Evolutionary conservation across 1,139 yeast genomes (phyloP), one percentile per base, ranked within the genome.

Genomic region (Pichia sp.): DNA sequence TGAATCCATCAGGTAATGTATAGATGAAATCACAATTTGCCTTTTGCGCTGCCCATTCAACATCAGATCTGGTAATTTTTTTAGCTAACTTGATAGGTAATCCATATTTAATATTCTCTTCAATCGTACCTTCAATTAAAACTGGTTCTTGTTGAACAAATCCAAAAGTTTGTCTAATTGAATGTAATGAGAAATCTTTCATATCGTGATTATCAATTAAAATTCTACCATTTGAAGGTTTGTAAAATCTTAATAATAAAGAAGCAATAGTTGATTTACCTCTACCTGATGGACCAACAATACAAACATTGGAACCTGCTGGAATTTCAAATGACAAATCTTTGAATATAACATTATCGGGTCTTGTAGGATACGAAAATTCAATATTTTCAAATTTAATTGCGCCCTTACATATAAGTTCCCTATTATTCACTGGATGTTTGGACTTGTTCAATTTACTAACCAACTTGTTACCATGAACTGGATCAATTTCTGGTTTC

Each of bases 261-360:
- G 92, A 86, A 1, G 95, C 80, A 36, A 92, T 82, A 0, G 97
- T 90, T 1, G 96, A 87, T 66, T 92, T 92, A 30, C 97, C 98
- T 54, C 94, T 81, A 18, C 98, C 97, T 4, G 96, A 85, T 5
- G 97, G 97, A 0, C 97, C 98, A 15, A 90, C 97, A 56, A 92
- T 80, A 64, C 97, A 90, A 15, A 90, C 88, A 59, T 88, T 88
- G 47, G 92, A 85, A 2, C 97, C 97, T 18, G 87, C 77, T 38
- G 79, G 79, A 51, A 92, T 85, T 22, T 72, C 75, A 59, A 90
- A 77, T 48, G 80, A 73, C 46, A 90, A 62, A 27, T 78, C 74
- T 37, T 75, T 72, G 64, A 92, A 89, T 18, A 92, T 82, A 26
- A 70, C 67, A 46, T 81, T 76, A 41, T 85, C 79, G 3, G 90